Evolutionary conservation across 108 stramenopile genomes (phyloP).

Genomic region (Nannochloropsis gaditana): DNA sequence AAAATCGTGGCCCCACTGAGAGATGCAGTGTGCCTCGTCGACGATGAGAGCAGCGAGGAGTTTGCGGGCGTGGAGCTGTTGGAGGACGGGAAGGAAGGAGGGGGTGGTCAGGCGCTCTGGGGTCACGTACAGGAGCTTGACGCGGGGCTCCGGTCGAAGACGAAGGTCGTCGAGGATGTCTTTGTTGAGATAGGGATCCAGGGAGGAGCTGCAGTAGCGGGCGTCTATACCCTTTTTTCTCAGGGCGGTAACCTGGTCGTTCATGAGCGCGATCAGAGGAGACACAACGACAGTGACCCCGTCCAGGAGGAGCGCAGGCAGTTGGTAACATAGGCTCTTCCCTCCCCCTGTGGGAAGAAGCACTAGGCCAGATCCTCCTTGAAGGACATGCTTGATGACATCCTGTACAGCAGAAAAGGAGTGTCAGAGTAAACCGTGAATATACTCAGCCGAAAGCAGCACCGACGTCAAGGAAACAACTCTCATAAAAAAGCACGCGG

Average conservation of each 20-base stretch:
- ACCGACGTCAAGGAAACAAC: too few species aligned
- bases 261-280: constrained; percentile 89
- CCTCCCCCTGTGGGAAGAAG: constrained; percentile 97
- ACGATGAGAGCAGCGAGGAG: constrained; percentile 71
- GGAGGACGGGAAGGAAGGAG: constrained; percentile 67
- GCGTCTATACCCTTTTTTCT: not conserved
- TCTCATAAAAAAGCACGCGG: too few species aligned
- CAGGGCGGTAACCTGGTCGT: constrained; percentile 72
- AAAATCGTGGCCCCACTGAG: constrained; percentile 95
- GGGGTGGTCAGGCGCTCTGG: constrained; percentile 79
- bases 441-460: too few species aligned
- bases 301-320: constrained; percentile 77
- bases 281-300: constrained; percentile 91
- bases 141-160: constrained; percentile 26
- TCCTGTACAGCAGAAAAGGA: not conserved
- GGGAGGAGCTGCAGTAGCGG: constrained; percentile 69
- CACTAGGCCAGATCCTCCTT: constrained; percentile 64
- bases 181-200: constrained; percentile 28
- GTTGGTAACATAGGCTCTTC: constrained; percentile 90
- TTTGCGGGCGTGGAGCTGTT: constrained; percentile 67
- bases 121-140: constrained; percentile 76
- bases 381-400: constrained; percentile 23
- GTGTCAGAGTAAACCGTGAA: too few species aligned
- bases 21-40: constrained; percentile 78
- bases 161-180: constrained; percentile 32